A percentile compares a stretch with the other conserved stretches of the same genome.
Conservation (phyloP, 2,329 filamentous ascomycete species). For the Neospermospora avenae region DNA sequence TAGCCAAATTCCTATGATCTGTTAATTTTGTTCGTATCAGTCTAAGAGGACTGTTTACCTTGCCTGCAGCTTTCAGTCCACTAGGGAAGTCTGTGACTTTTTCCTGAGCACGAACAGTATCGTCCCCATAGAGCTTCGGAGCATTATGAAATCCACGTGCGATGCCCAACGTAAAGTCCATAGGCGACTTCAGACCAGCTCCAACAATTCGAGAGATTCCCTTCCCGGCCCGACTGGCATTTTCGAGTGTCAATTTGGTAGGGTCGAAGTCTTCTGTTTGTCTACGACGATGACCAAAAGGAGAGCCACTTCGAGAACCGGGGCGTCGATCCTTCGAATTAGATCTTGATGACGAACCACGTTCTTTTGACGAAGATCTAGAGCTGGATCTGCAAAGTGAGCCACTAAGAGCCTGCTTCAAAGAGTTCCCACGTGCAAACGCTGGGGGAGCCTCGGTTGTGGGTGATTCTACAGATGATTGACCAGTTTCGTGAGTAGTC, state of each 20-base stretch:
- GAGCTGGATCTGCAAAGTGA: slow-evolving; percentile 28
- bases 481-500: slow-evolving; percentile 27
- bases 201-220: slow-evolving; percentile 69
- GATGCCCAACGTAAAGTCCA: slow-evolving; percentile 54
- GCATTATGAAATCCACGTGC: slow-evolving; percentile 70
- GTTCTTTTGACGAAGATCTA: slow-evolving; percentile 18
- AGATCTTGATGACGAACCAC: slow-evolving; percentile 18
- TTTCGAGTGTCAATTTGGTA: slow-evolving; percentile 46
- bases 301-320: slow-evolving; percentile 26
- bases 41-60: neutral
- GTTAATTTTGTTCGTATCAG: slow-evolving; percentile 27
- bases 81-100: slow-evolving; percentile 64
- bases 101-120: slow-evolving; percentile 54
- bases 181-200: slow-evolving; percentile 59
- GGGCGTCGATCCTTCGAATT: slow-evolving; percentile 19
- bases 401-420: slow-evolving; percentile 33
- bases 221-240: slow-evolving; percentile 62
- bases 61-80: slow-evolving; percentile 56
- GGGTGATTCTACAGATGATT: slow-evolving; percentile 20
- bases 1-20: slow-evolving; percentile 52
- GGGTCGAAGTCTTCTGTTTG: slow-evolving; percentile 33
- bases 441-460: slow-evolving; percentile 18
- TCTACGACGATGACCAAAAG: slow-evolving; percentile 17
- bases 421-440: slow-evolving; percentile 25
- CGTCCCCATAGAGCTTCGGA: slow-evolving; percentile 63